Evolutionary conservation across 2,329 filamentous ascomycete genomes (phyloP), one percentile per base, ranked within the genome.

Genomic region (Colletotrichum sp.): DNA sequence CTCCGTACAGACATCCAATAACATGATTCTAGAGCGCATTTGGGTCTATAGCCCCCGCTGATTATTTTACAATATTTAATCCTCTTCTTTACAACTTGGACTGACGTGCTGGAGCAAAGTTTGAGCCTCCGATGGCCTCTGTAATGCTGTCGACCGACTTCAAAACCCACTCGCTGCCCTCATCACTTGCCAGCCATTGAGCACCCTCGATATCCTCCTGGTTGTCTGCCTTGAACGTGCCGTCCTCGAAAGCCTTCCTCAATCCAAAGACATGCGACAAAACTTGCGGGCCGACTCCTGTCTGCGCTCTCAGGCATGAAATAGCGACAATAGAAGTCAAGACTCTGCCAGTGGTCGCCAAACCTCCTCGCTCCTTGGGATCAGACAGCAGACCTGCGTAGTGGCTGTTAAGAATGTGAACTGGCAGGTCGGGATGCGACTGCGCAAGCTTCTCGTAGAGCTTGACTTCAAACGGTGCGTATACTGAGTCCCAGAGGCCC

Each of bases 201-300:
- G 84, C 81, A 3, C 79, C 83, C 73, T 82, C 81, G 1, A 77
- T 79, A 55, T 82, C 79, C 29, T 76, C 78, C 33, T 69, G 76
- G 5, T 64, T 70, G 38, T 83, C 83, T 12, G 75, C 77, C 76
- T 77, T 78, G 83, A 88, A 88, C 24, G 85, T 86, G 2, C 92
- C 93, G 81, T 95, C 92, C 76, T 93, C 91, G 66, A 93, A 87
- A 1, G 91, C 93, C 85, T 97, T 97, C 72, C 93, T 84, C 83
- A 97, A 80, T 0, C 95, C 95, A 84, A 95, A 96, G 0, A 97
- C 88, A 83, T 97, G 95, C 77, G 92, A 95, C 21, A 93, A 84
- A 15, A 97, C 94, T 86, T 97, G 95, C 2, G 94, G 95, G 0
- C 92, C 95, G 0, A 97, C 95, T 1, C 95, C 95, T 12, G 93